A percentile compares a stretch with the other conserved stretches of the same genome.
Conservation (phyloP, 225 moss, liverwort and hornwort genomes). For the Sphagnum tenellum region DNA sequence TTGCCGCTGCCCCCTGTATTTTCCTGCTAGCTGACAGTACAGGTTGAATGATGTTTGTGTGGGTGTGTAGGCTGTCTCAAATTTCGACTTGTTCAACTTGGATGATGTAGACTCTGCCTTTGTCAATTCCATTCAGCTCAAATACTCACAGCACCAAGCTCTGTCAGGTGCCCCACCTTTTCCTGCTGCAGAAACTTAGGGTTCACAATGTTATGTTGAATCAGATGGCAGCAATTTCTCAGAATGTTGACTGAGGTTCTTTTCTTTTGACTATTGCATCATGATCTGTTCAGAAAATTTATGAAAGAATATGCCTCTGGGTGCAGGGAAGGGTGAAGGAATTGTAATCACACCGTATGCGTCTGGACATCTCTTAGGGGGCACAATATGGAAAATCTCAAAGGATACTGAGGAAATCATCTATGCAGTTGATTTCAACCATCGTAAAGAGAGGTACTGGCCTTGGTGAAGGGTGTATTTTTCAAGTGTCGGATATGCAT, state of each 20-base stretch:
- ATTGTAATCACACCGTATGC: conserved; percentile 96
- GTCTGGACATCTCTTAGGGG: conserved; percentile 89
- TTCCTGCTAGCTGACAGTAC: conserved; percentile 17
- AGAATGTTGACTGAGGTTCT: too few species aligned
- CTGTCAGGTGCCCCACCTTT: conserved; percentile 42
- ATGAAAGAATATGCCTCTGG: not conserved
- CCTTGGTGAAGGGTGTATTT: not conserved
- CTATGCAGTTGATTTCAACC: conserved; percentile 96
- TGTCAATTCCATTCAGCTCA: conserved; percentile 79
- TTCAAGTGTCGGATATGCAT: not conserved
- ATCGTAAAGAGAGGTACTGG: conserved; percentile 82
- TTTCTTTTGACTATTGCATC: too few species aligned
- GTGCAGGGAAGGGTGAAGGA: conserved; percentile 89
- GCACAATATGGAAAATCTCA: conserved; percentile 94
- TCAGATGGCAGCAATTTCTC: too few species aligned
- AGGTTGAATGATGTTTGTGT: conserved; percentile 23
- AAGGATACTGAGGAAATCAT: conserved; percentile 97
- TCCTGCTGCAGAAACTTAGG: not conserved
- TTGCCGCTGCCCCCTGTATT: conserved; percentile 10
- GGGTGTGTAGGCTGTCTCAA: conserved; percentile 81
- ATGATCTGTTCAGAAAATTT: too few species aligned
- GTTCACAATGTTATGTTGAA: too few species aligned
- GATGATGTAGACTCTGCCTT: conserved; percentile 96
- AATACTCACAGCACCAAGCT: conserved; percentile 88
- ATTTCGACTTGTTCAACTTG: conserved; percentile 90